Evolutionary conservation across 2,329 filamentous ascomycete species (phyloP), one percentile per base, ranked within the genome.

Genomic region (Penicillium sp.): DNA sequence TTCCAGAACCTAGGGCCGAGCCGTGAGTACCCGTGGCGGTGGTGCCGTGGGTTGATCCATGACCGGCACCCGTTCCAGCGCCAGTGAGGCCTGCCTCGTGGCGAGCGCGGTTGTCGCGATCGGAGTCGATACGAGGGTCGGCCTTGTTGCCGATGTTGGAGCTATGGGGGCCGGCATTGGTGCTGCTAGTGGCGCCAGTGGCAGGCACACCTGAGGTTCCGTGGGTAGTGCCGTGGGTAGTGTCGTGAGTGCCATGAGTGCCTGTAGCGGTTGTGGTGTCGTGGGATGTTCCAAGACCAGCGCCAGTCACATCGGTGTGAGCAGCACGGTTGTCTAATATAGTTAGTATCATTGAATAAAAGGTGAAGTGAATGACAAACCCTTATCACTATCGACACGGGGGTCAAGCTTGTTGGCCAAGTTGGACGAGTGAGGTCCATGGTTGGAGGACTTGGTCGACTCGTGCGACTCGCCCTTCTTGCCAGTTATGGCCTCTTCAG

Each of bases 401-500:
- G 61, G 61, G 33, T 65, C 63, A 19, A 60, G 36, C 60, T 65
- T 65, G 58, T 65, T 64, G 33, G 60, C 60, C 10, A 53, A 23
- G 15, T 59, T 57, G 27, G 61, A 63, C 16, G 41, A 41, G 51
- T 64, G 60, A 33, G 60, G 57, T 21, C 61, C 61, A 46, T 60
- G 50, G 50, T 57, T 61, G 43, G 55, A 41, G n/a, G 54, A 57
- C 54, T 57, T 19, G 38, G 50, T 53, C 33, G 46, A 50, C 27
- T 61, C 47, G 19, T 41, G 46, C 31, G 55, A 58, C 36, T 61
- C 57, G 25, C 62, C 51, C 55, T 70, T 64, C 58, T 72, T 62
- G 25, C 71, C 65, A 40, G 60, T 63, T 50, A 80, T 48, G 58
- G 67, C 74, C 10, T 78, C 73, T 69, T 79, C 79, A 38, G 77